Evolutionary conservation across 192 early-diverging fungal species (phyloP).

Genomic region (Podila minutissima): DNA sequence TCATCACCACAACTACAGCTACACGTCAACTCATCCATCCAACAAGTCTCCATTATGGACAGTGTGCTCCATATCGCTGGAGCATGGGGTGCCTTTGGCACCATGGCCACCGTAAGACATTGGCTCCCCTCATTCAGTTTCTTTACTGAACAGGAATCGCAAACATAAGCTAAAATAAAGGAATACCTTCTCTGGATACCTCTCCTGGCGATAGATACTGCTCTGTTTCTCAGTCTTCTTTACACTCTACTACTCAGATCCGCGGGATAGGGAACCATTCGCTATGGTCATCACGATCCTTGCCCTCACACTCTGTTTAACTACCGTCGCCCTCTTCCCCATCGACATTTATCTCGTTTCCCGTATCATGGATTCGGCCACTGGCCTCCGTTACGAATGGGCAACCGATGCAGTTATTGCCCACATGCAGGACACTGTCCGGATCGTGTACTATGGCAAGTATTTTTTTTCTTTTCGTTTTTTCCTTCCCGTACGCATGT

Average conservation of each 20-base stretch:
- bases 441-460: slow-evolving; percentile 61
- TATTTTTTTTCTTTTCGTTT: neutral
- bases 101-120: slow-evolving; percentile 52
- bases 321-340: slow-evolving; percentile 60
- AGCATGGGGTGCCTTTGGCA: slow-evolving; percentile 61
- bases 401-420: slow-evolving; percentile 60
- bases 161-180: neutral
- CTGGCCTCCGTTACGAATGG: slow-evolving; percentile 67
- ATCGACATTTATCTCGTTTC: slow-evolving; percentile 71
- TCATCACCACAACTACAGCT: neutral
- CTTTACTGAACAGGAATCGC: neutral
- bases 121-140: neutral
- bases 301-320: slow-evolving; percentile 57
- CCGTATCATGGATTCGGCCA: slow-evolving; percentile 56
- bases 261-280: slow-evolving; percentile 58
- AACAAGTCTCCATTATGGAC: slow-evolving; percentile 6
- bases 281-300: slow-evolving; percentile 61
- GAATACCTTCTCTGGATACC: neutral
- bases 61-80: slow-evolving; percentile 39
- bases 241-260: slow-evolving; percentile 62
- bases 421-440: slow-evolving; percentile 48
- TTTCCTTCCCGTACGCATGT: no score
- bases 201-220: slow-evolving; percentile 33
- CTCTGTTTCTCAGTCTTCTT: slow-evolving; percentile 59
- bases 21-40: neutral